Percentiles rank a stretch among this genome's conserved stretches.
Conservation (phyloP, 2,329 filamentous ascomycete genomes). For the Hymenoscyphus fraxineus region DNA sequence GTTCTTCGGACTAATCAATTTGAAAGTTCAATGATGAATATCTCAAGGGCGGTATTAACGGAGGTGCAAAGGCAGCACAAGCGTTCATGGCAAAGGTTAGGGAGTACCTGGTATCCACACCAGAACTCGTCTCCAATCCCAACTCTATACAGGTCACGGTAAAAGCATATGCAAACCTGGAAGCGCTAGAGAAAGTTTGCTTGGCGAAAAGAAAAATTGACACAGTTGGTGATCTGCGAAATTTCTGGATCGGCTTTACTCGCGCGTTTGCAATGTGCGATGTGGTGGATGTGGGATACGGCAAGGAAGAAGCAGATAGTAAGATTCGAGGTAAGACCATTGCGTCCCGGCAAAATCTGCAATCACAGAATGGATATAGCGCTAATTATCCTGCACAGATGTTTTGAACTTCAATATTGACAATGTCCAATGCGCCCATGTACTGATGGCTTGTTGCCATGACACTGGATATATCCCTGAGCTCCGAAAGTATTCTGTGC, state of each 20-base stretch:
- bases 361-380: neutral
- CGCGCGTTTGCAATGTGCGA: slow-evolving; percentile 54
- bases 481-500: slow-evolving; percentile 32
- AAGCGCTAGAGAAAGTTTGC: neutral
- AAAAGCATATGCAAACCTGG: slow-evolving; percentile 43
- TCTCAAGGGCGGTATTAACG: slow-evolving; percentile 7
- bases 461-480: slow-evolving; percentile 56
- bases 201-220: slow-evolving; percentile 40
- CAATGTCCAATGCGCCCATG: slow-evolving; percentile 55
- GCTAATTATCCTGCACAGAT: slow-evolving; percentile 12
- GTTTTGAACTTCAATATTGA: slow-evolving; percentile 49
- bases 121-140: slow-evolving; percentile 3
- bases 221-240: slow-evolving; percentile 41
- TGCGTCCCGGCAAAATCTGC: neutral
- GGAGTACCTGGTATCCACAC: slow-evolving; percentile 12
- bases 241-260: slow-evolving; percentile 56
- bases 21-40: slow-evolving; percentile 13
- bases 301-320: slow-evolving; percentile 52
- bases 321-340: slow-evolving; percentile 52
- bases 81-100: slow-evolving; percentile 13
- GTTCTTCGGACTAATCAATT: neutral
- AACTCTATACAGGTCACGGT: slow-evolving; percentile 38
- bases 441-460: slow-evolving; percentile 57
- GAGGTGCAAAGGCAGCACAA: slow-evolving; percentile 15
- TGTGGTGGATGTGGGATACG: slow-evolving; percentile 56